Evolutionary conservation across 305 asterid species (phyloP).

Genomic region (Rubia balearica): DNA sequence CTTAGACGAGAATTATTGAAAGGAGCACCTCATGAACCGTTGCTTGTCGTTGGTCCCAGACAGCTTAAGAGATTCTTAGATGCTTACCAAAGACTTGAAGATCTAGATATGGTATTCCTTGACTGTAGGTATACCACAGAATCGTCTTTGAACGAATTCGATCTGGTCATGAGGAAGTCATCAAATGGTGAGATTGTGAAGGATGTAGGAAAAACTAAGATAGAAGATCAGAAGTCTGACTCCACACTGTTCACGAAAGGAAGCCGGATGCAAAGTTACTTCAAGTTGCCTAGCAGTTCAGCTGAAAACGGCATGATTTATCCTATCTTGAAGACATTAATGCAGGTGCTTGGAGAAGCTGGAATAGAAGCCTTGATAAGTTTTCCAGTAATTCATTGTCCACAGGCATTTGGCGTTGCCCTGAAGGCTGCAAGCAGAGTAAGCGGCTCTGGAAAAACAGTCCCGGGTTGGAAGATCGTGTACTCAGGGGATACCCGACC

Average conservation of each 20-base stretch:
- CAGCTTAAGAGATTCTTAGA: constrained; percentile 77
- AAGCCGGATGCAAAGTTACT: constrained; percentile 64
- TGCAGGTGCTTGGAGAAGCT: constrained; percentile 49
- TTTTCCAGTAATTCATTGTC: constrained; percentile 82
- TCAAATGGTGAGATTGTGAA: constrained; percentile 4
- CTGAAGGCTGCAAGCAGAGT: constrained; percentile 53
- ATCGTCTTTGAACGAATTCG: constrained; percentile 36
- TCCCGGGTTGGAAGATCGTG: constrained; percentile 88
- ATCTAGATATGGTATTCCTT: constrained; percentile 82
- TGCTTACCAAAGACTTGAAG: constrained; percentile 87
- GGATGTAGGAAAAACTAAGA: constrained; percentile 16
- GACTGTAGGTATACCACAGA: constrained; percentile 69
- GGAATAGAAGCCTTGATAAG: constrained; percentile 64
- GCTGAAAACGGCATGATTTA: constrained; percentile 31
- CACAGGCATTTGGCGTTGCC: constrained; percentile 66
- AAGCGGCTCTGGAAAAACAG: constrained; percentile 43
- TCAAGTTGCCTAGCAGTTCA: constrained; percentile 47
- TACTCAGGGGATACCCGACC: constrained; percentile 96
- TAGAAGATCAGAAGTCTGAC: constrained; percentile 22
- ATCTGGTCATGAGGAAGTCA: constrained; percentile 10
- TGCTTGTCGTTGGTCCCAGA: constrained; percentile 72
- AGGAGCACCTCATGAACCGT: constrained; percentile 56
- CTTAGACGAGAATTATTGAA: constrained; percentile 54
- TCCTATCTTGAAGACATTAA: constrained; percentile 41
- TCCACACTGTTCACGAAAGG: constrained; percentile 51